Base-by-base conservation (phyloP, 352 stramenopile species). In the Elongisporangium prolatum region DNA sequence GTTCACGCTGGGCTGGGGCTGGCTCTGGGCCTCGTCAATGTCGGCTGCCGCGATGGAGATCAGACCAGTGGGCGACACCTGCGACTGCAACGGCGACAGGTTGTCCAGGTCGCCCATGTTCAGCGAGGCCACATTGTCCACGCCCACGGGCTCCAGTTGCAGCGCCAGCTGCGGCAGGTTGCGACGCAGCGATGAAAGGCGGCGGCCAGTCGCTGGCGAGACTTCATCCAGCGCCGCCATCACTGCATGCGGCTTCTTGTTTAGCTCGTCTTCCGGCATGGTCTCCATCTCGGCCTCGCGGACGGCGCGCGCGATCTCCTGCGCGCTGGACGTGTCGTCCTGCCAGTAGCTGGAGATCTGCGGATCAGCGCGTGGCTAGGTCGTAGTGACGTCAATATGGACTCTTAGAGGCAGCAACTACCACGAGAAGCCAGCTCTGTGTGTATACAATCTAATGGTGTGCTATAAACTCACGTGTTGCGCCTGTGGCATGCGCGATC, bases 1-100 rank as follows among this genome's bases (percentile, higher is more conserved):
- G 55, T 80, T 77, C 21, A 68, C 54, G 14, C 67, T 66, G 44
- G 34, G 68, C 44, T 62, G 40, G 34, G 44, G 9, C 18, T 72
- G 74, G 3, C 60, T 69, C 28, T 71, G 58, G 6, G 81, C 80
- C 52, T 93, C 79, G 58, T 93, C 84, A 51, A 93, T 89, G 57
- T 93, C 84, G 3, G 84, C 84, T 4, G 84, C 84, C 48, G 84
- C 84, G 55, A 93, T 91, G 7, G 84, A 93, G 55, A 93, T 93
- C 34, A 93, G 70, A 0, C 84, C 84, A 11, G 80, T 69, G 18
- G 84, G 84, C 48, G 81, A 91, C 58, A 93, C 63, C 52, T 91
- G 77, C 24, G 80, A 61, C 34, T 73, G 74, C 9, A 84, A 52
- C 6, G 78, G 69, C 7, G 72, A 78, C 0, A 67, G 61, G 34